Percentiles rank a stretch among this genome's conserved stretches.
Conservation (phyloP, 2,329 filamentous ascomycete species). For the Xylariaceae sp. region DNA sequence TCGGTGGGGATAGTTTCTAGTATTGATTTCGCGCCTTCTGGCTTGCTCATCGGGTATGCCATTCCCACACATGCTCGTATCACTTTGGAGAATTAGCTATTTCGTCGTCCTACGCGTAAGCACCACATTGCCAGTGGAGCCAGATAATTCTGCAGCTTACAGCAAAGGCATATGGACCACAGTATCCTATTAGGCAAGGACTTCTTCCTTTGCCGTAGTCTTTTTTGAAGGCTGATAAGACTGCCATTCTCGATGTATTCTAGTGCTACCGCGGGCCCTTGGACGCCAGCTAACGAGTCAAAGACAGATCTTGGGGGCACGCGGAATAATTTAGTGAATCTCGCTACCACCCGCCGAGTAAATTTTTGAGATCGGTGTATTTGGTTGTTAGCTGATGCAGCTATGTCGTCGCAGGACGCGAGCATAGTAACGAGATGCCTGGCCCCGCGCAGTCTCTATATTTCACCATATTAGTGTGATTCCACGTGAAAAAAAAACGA, state of each 20-base stretch:
- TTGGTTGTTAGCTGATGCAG: no score
- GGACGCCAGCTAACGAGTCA: not conserved
- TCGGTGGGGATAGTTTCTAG: conserved; percentile 13
- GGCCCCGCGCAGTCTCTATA: conserved; percentile 6
- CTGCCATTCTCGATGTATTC: conserved; percentile 18
- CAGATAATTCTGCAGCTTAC: conserved; percentile 1
- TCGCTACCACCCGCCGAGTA: not conserved
- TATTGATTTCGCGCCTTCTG: not conserved
- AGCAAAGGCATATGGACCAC: conserved; percentile 17
- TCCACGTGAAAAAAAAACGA: no score
- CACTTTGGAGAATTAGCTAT: not conserved
- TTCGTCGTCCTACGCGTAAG: no score
- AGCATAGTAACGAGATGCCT: conserved; percentile 14
- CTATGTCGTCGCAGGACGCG: conserved; percentile 2
- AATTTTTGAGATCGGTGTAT: not conserved
- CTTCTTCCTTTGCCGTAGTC: not conserved
- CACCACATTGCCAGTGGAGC: not conserved
- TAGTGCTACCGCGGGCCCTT: conserved; percentile 6
- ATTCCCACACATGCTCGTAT: conserved; percentile 17
- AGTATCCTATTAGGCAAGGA: conserved; percentile 13
- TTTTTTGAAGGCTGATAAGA: not conserved
- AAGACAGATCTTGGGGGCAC: conserved; percentile 1
- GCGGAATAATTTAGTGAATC: not conserved
- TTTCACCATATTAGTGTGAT: no score
- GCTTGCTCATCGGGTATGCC: conserved; percentile 5